A percentile compares a stretch with the other conserved stretches of the same genome.
Evolutionary conservation across 805 yeast genomes (phyloP).

Genomic region (Jamesozyma spencerorum): DNA sequence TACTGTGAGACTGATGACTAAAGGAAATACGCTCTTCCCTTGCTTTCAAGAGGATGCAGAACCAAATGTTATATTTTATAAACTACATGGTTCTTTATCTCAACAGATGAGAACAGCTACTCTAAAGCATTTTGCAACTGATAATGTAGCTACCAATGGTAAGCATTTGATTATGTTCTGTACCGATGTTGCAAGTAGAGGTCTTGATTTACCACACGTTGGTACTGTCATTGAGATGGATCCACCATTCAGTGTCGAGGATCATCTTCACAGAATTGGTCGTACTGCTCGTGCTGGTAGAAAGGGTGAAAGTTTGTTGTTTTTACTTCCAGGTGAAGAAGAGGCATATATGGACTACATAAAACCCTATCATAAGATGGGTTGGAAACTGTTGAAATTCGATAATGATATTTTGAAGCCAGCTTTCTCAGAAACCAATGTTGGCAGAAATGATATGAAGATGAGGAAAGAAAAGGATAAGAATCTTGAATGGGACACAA

Average conservation of each 20-base stretch:
- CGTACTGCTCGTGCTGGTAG: conserved; percentile 98
- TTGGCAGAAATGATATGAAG: conserved; percentile 29
- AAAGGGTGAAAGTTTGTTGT: conserved; percentile 65
- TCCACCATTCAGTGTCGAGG: conserved; percentile 90
- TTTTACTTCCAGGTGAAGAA: conserved; percentile 81
- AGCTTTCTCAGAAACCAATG: conserved; percentile 26
- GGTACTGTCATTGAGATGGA: conserved; percentile 85
- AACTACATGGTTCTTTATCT: conserved; percentile 83
- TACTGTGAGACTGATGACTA: conserved; percentile 26
- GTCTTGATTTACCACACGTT: conserved; percentile 82
- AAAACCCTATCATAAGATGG: conserved; percentile 46
- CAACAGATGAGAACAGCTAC: conserved; percentile 81
- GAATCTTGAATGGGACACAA: conserved; percentile 65
- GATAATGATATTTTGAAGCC: conserved; percentile 35
- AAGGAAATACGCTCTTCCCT: conserved; percentile 25
- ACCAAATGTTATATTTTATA: conserved; percentile 43
- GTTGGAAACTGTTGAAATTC: conserved; percentile 41
- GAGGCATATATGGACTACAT: conserved; percentile 70
- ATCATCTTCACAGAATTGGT: conserved; percentile 93
- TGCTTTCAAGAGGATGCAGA: conserved; percentile 28
- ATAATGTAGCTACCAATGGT: conserved; percentile 34
- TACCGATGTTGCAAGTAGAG: conserved; percentile 97
- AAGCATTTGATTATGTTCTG: conserved; percentile 69
- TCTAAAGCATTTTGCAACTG: conserved; percentile 46
- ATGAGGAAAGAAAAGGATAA: conserved; percentile 29